Evolutionary conservation across 805 yeast genomes (phyloP).

Genomic region (Yarrowia sp.): DNA sequence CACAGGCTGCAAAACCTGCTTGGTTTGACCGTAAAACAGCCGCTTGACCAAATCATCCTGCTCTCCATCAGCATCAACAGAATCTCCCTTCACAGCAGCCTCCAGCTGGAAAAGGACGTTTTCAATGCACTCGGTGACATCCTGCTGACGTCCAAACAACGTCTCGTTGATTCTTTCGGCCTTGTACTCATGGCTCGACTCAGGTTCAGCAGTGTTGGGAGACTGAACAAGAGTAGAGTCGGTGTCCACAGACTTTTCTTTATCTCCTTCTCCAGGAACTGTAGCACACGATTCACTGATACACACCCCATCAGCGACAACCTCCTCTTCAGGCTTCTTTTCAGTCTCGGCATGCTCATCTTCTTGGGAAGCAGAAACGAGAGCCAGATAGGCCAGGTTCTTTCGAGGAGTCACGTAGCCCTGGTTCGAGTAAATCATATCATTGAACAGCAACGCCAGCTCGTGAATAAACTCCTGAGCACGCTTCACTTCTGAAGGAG

Average conservation of each 20-base stretch:
- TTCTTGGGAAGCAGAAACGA: conserved; percentile 50
- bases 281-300: background rate
- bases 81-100: conserved; percentile 76
- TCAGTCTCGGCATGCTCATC: conserved; percentile 41
- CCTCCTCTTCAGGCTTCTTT: conserved; percentile 46
- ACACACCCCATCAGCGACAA: background rate
- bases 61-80: conserved; percentile 72
- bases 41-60: conserved; percentile 82
- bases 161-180: conserved; percentile 52
- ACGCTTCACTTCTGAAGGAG: conserved; percentile 77
- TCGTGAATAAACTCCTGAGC: conserved; percentile 82
- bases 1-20: conserved; percentile 65
- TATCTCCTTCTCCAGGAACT: background rate
- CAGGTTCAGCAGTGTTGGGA: conserved; percentile 2
- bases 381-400: conserved; percentile 87
- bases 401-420: conserved; percentile 80
- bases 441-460: conserved; percentile 69
- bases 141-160: conserved; percentile 85
- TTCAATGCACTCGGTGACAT: conserved; percentile 96
- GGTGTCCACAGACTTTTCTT: conserved; percentile 19
- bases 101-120: conserved; percentile 91
- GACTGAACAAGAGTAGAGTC: conserved; percentile 23
- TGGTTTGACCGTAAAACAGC: conserved; percentile 84
- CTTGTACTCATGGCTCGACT: conserved; percentile 24
- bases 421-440: conserved; percentile 67